Evolutionary conservation across 2,329 filamentous ascomycete species (phyloP), one percentile per base, ranked within the genome.

Genomic region (Aurifilum marmelostoma): DNA sequence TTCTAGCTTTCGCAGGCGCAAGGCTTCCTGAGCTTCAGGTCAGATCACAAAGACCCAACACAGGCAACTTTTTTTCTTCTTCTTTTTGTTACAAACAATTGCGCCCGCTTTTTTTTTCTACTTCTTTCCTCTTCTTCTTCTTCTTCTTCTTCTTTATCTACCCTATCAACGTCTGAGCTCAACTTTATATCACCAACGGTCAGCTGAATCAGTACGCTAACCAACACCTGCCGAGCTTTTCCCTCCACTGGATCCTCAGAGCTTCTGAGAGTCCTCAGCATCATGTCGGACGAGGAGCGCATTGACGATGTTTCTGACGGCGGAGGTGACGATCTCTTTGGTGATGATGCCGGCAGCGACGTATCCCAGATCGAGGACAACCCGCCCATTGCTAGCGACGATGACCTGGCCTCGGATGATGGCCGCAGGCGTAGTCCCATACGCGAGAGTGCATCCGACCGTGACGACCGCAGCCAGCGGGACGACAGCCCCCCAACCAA

Each of bases 321-420:
- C 63, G 86, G 81, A 68, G 88, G 83, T 69, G 88, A 88, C 75
- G 88, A 90, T 75, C 83, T 90, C 60, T 90, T 90, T 71, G 88
- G 87, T 65, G 87, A 88, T 68, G 86, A 85, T 65, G 86, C 81
- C 50, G 83, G 91, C 73, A 87, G 88, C 69, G 88, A 90, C 75
- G 79, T 88, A 72, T 85, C 89, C 64, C 65, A 67, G 61, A 71
- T 71, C 43, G 69, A 68, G 37, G 69, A 71, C 24, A 71, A 71
- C 67, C 61, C 67, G 3, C 69, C 65, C 41, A 68, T 71, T 16
- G 67, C 64, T 21, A 85, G 86, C 75, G 91, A 94, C 74, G 87
- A 89, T 72, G 85, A 87, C 29, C 80, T 87, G 6, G 84, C 80
- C 34, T 87, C 85, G 2, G 85, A 88, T 18, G 60, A 63, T 18